Conservation (phyloP, 768 basidiomycete genomes). For the Xerocomus spinulosus region DNA sequence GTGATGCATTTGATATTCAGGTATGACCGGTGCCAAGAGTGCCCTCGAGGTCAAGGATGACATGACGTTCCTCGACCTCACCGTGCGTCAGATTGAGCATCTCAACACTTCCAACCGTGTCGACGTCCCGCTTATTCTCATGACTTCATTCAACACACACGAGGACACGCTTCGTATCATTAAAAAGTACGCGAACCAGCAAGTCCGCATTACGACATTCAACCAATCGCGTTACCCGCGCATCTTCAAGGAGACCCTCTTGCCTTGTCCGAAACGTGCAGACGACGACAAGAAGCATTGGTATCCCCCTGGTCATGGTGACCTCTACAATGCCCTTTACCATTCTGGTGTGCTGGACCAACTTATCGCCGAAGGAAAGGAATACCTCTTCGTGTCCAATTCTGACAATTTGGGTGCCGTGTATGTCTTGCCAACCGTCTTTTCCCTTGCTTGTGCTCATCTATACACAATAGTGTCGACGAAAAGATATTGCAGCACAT, state of each 20-base stretch:
- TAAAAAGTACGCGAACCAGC: conserved; percentile 77
- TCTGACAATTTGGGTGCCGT: conserved; percentile 72
- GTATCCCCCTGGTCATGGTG: conserved; percentile 78
- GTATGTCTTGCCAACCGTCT: conserved; percentile 27
- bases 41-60: conserved; percentile 74
- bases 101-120: conserved; percentile 56
- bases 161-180: conserved; percentile 75
- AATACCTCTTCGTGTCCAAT: conserved; percentile 77
- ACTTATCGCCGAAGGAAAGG: conserved; percentile 65
- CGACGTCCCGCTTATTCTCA: conserved; percentile 75
- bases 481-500: conserved; percentile 64
- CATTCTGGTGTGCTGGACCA: conserved; percentile 74
- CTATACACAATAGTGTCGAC: conserved; percentile 46
- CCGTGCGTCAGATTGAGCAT: conserved; percentile 64
- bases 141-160: conserved; percentile 81
- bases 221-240: conserved; percentile 74
- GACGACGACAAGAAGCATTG: conserved; percentile 63
- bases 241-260: conserved; percentile 62
- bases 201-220: conserved; percentile 66
- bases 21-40: conserved; percentile 61
- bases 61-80: conserved; percentile 65
- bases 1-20: conserved; percentile 25
- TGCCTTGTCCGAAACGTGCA: conserved; percentile 56
- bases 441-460: conserved; percentile 1
- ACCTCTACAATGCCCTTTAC: conserved; percentile 64